Base-by-base conservation (phyloP, 345 rosid genomes). In the Aquilaria malaccensis region DNA sequence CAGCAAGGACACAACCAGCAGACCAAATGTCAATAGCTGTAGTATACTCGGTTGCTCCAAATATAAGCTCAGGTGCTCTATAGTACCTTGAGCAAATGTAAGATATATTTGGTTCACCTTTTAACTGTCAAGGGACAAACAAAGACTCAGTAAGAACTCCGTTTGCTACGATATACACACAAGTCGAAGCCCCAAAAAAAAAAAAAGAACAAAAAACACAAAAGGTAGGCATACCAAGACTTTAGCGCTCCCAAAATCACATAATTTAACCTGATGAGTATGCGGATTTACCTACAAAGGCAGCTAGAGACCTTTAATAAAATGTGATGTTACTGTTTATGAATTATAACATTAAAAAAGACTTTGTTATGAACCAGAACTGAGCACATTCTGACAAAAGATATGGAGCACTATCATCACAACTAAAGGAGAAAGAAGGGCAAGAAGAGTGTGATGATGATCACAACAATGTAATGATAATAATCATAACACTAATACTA, bases 191-290 rank as follows among this genome's bases (percentile, higher is more conserved):
- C 56, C 45, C 15, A 15, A 15, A 53, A n/a, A 50, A 5, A 11
- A 43, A 22, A 45, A 62, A 4, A 45, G 48, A 12, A 37, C 33
- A 51, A 11, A 58, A 11, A 11, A 45, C 45, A 29, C 47, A 41
- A 66, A 30, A 61, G 5, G 22, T 50, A 48, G 43, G 72, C 90
- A 2, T 65, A 94, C 99, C 97, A 94, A 77, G 70, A 88, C 95
- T 84, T 94, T 94, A 2, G 99, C 99, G 77, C 99, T 94, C 60
- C 97, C 99, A 78, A 94, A 94, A 70, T 94, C 99, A 65, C 99
- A 94, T 50, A 94, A 72, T 73, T 94, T 94, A 62, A 94, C 95
- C 80, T 90, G 99, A 64, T 94, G 99, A 3, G 99, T 94, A 65
- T 90, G 99, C 0, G 99, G 99, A 72, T 94, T 90, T 56, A 90